Evolutionary conservation across 169 alveolate genomes (phyloP).

Genomic region (Eimeria sp.): DNA sequence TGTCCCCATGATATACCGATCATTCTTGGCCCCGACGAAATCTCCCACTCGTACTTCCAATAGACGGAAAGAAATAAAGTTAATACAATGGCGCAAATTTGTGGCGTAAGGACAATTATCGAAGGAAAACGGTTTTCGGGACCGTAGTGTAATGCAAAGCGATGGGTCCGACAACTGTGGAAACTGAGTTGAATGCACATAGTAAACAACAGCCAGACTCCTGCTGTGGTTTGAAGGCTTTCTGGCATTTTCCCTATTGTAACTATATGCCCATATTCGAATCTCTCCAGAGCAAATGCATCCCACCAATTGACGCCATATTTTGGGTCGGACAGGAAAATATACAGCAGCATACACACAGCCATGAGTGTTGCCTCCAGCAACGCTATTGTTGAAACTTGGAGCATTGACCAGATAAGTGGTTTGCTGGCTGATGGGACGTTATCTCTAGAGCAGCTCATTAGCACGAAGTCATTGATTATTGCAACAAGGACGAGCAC

Average conservation of each 20-base stretch:
- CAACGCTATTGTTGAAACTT: slow-evolving; percentile 50
- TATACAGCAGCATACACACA: slow-evolving; percentile 55
- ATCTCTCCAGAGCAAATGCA: slow-evolving; percentile 34
- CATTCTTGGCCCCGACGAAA: slow-evolving; percentile 78
- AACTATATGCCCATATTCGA: slow-evolving; percentile 1
- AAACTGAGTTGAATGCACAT: slow-evolving; percentile 75
- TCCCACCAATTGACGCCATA: slow-evolving; percentile 76
- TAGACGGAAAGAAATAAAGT: slow-evolving; percentile 74
- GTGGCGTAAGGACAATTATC: slow-evolving; percentile 47
- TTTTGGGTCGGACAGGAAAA: slow-evolving; percentile 70
- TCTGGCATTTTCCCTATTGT: slow-evolving; percentile 2
- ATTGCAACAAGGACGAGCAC: slow-evolving; percentile 78
- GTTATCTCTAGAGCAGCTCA: slow-evolving; percentile 82
- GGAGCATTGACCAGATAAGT: slow-evolving; percentile 81
- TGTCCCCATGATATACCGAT: slow-evolving; percentile 81
- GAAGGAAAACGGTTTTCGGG: slow-evolving; percentile 60
- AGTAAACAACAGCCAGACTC: slow-evolving; percentile 78
- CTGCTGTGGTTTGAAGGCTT: slow-evolving; percentile 76
- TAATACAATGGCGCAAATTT: slow-evolving; percentile 46
- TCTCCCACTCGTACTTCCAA: slow-evolving; percentile 75
- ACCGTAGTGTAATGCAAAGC: slow-evolving; percentile 25
- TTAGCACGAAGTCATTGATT: slow-evolving; percentile 82
- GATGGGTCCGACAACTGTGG: slow-evolving; percentile 76
- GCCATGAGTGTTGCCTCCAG: slow-evolving; percentile 79
- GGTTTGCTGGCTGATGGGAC: slow-evolving; percentile 81